These are phyloP conservation scores for Pythium sukuiense DNA, from an alignment of 352 stramenopile genomes.

Conservation along the genomic window DNA sequence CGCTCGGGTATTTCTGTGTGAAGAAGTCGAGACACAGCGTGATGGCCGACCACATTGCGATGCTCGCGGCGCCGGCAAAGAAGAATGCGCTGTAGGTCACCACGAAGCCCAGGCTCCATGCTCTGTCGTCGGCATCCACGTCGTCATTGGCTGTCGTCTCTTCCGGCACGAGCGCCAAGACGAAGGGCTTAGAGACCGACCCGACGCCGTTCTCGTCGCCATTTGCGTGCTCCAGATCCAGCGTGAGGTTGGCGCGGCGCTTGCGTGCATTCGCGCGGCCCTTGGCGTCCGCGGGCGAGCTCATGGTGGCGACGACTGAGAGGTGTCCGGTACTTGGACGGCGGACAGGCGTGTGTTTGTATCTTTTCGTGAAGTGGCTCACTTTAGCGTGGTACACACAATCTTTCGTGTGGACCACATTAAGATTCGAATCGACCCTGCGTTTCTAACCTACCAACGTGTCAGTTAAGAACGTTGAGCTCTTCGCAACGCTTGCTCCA, in stretches of 20 bases:
- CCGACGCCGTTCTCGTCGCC: constrained; percentile 12
- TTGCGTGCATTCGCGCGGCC: constrained; percentile 11
- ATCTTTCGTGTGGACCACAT: constrained; percentile 10
- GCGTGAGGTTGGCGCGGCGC: constrained; percentile 23
- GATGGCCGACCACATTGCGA: constrained; percentile 79
- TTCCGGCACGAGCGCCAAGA: not conserved
- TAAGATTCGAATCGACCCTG: not conserved
- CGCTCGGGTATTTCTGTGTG: constrained; percentile 52
- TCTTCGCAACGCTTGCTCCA: not conserved
- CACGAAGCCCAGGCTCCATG: constrained; percentile 41
- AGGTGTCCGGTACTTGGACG: not conserved
- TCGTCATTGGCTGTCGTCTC: not conserved
- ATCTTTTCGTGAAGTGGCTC: not conserved
- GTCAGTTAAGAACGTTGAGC: not conserved
- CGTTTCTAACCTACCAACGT: not conserved
- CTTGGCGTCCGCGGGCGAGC: constrained; percentile 6
- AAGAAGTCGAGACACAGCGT: constrained; percentile 81
- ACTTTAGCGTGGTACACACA: constrained; percentile 5
- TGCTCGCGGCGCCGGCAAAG: constrained; percentile 59
- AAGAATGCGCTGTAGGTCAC: constrained; percentile 80
- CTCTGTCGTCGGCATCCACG: not conserved
- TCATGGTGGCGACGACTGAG: constrained; percentile 9
- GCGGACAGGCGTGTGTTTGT: not conserved
- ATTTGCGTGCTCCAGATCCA: constrained; percentile 27
- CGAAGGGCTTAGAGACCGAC: constrained; percentile 8